Percentiles rank a stretch among this genome's conserved stretches.
These are phyloP conservation scores for Blastobotrys apis DNA, from an alignment of 1,139 yeast genomes.

Conservation along the genomic window DNA sequence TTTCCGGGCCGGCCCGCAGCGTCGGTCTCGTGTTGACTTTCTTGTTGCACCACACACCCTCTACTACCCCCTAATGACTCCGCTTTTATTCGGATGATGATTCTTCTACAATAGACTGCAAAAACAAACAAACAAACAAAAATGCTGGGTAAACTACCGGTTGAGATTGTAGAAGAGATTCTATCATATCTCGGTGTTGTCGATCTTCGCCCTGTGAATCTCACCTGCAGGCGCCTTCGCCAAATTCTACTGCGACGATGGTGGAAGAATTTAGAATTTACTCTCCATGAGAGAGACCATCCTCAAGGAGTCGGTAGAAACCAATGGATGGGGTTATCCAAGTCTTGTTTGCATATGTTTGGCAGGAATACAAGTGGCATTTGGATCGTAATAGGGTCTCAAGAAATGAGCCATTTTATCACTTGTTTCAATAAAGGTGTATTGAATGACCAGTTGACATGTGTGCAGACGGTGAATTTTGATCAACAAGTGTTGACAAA, in stretches of 20 bases:
- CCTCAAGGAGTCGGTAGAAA: background rate
- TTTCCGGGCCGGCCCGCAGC: too few relatives aligned
- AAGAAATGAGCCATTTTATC: background rate
- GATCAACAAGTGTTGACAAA: conserved; percentile 3
- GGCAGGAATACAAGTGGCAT: background rate
- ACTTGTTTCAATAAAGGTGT: background rate
- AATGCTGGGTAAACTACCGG: conserved; percentile 9
- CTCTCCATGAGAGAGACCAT: background rate
- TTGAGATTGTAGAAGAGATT: conserved; percentile 8
- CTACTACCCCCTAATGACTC: too few relatives aligned
- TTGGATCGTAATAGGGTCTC: conserved; percentile 8
- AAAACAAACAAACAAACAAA: too few relatives aligned
- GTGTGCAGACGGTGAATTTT: conserved; percentile 10
- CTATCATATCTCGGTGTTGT: background rate
- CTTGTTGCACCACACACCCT: too few relatives aligned
- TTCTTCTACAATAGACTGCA: too few relatives aligned
- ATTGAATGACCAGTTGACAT: conserved; percentile 3
- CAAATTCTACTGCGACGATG: conserved; percentile 4
- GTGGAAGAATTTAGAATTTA: conserved; percentile 12
- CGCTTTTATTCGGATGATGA: too few relatives aligned
- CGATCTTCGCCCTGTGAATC: conserved; percentile 6
- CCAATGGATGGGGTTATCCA: background rate
- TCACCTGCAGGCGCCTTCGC: conserved; percentile 7
- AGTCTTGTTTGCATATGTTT: conserved; percentile 6
- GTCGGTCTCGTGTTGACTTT: too few relatives aligned